Conservation (phyloP, 2,329 filamentous ascomycete genomes). For the Coniochaeta hoffmannii region DNA sequence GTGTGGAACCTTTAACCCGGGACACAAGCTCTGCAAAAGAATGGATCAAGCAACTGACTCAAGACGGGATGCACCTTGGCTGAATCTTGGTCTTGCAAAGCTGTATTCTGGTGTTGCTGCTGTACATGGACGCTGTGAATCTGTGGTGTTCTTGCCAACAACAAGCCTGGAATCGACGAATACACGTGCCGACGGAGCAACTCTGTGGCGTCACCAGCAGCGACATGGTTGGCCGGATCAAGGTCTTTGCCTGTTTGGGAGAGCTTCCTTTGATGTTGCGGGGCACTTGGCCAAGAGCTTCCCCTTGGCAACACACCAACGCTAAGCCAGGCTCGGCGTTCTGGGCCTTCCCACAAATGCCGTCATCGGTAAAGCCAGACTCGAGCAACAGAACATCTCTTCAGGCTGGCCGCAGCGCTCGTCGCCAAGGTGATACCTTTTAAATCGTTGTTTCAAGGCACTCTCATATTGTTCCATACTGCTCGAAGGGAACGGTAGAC, state of each 20-base stretch:
- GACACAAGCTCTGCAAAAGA: neutral
- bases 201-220: neutral
- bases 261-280: neutral
- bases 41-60: neutral
- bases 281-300: neutral
- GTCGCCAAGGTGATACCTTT: no score
- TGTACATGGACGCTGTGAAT: no score
- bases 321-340: neutral
- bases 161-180: no score
- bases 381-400: neutral
- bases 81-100: neutral
- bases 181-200: neutral
- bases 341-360: neutral
- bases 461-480: no score
- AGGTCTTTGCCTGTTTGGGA: slow-evolving; percentile 1
- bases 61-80: neutral
- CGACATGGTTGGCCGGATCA: neutral
- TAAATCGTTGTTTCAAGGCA: no score
- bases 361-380: neutral
- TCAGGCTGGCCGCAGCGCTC: neutral
- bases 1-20: neutral
- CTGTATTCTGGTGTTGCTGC: no score
- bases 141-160: no score
- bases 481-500: no score
- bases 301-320: neutral